Conservation (phyloP, 495 filamentous ascomycete species). For the Tuber melanosporum region DNA sequence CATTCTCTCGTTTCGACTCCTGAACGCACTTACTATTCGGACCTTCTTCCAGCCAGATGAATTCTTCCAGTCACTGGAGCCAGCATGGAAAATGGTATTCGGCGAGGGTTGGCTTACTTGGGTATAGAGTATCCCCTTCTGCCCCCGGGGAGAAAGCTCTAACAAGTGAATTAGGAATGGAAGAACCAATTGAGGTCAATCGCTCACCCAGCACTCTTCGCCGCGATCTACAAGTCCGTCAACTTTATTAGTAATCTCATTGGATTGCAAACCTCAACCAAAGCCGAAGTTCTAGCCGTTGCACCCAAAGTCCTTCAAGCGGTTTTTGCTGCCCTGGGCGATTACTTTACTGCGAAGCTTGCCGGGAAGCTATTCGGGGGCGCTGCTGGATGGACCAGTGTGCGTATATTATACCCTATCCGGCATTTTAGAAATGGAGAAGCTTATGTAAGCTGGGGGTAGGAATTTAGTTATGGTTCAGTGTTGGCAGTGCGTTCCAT, state of each 20-base stretch:
- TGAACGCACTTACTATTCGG: conserved; percentile 73
- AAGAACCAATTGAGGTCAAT: conserved; percentile 80
- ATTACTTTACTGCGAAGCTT: conserved; percentile 86
- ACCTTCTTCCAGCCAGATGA: conserved; percentile 99
- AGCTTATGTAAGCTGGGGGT: neutral
- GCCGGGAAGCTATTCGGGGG: conserved; percentile 65
- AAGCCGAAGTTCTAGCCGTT: conserved; percentile 59
- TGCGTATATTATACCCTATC: conserved; percentile 12
- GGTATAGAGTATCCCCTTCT: conserved; percentile 50
- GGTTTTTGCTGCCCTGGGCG: conserved; percentile 66
- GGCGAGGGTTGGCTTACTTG: conserved; percentile 94
- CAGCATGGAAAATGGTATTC: conserved; percentile 87
- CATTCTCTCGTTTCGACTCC: conserved; percentile 68
- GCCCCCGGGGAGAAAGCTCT: neutral
- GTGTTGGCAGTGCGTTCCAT: conserved; percentile 83
- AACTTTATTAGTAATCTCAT: conserved; percentile 51
- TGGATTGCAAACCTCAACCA: conserved; percentile 47
- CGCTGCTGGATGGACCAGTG: conserved; percentile 43
- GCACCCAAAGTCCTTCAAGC: conserved; percentile 73
- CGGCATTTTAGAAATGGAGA: neutral
- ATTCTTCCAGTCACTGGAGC: conserved; percentile 93
- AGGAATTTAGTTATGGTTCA: conserved; percentile 55
- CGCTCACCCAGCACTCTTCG: conserved; percentile 81
- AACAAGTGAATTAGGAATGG: conserved; percentile 69
- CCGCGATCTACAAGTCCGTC: conserved; percentile 61